phyloP scores from a whole-genome alignment of 495 filamentous ascomycete genomes.

The Tuber microsphaerosporum region DNA sequence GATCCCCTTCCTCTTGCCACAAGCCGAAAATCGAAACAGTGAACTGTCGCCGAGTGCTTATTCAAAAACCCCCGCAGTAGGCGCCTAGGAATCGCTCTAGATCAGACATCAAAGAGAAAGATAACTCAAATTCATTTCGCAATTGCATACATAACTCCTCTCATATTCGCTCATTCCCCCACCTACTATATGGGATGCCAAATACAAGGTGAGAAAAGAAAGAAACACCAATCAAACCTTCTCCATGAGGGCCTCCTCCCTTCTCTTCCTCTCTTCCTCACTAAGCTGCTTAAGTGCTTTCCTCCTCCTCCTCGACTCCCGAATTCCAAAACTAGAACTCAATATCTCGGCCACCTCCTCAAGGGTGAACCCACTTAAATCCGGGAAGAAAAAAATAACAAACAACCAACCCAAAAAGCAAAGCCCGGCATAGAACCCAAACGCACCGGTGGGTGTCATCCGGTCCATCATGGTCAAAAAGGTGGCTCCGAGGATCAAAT shows the following conservation, averaged over 20 bases:
- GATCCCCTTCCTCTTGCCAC: background rate
- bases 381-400: constrained; percentile 70
- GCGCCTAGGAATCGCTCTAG: background rate
- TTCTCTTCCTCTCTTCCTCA: constrained; percentile 22
- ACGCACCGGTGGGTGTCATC: constrained; percentile 66
- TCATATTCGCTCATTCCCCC: background rate
- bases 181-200: background rate
- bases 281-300: constrained; percentile 21
- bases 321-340: constrained; percentile 37
- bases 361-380: constrained; percentile 69
- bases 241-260: constrained; percentile 22
- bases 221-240: constrained; percentile 15
- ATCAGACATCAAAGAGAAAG: background rate
- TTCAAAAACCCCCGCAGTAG: background rate
- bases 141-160: background rate
- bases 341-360: constrained; percentile 76
- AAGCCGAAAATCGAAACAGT: background rate
- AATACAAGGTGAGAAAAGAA: background rate
- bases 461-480: constrained; percentile 81
- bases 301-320: constrained; percentile 14
- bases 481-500: constrained; percentile 78
- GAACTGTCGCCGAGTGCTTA: background rate
- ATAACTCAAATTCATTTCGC: background rate
- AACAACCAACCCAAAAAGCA: constrained; percentile 61
- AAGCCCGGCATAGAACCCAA: constrained; percentile 64